These are phyloP conservation scores for Radiomyces spectabilis DNA, from an alignment of 192 early-diverging fungal genomes.

Conservation along the genomic window DNA sequence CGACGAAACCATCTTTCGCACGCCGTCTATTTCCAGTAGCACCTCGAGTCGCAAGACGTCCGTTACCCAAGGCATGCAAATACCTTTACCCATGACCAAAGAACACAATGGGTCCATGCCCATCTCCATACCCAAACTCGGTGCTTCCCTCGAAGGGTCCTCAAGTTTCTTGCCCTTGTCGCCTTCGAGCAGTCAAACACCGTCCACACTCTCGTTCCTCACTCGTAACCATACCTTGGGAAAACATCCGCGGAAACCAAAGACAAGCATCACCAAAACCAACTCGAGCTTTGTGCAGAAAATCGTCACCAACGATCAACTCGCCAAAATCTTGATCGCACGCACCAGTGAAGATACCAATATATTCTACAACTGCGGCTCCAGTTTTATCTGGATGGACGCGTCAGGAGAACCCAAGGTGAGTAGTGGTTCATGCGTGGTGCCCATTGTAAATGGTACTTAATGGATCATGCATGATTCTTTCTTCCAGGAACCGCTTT, in stretches of 20 bases:
- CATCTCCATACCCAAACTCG: neutral
- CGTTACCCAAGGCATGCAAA: neutral
- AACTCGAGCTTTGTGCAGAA: conserved; percentile 65
- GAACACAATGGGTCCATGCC: neutral
- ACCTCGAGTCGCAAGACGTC: neutral
- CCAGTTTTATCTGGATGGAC: conserved; percentile 67
- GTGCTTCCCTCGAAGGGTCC: conserved; percentile 1
- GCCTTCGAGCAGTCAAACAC: neutral
- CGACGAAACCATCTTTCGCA: neutral
- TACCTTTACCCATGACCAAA: conserved; percentile 4
- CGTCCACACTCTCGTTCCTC: conserved; percentile 18
- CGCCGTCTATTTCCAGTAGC: conserved; percentile 7
- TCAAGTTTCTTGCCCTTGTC: conserved; percentile 1
- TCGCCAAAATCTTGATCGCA: conserved; percentile 54
- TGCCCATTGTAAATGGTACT: neutral
- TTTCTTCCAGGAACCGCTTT: conserved; percentile 63
- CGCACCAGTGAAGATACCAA: conserved; percentile 54
- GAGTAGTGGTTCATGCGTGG: neutral
- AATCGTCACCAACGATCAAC: conserved; percentile 64
- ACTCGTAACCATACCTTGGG: conserved; percentile 8
- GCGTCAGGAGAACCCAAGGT: conserved; percentile 54
- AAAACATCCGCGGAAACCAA: conserved; percentile 33
- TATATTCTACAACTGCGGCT: conserved; percentile 69
- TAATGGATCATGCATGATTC: neutral
- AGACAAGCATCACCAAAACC: conserved; percentile 63